phyloP scores from a whole-genome alignment of 2,329 filamentous ascomycete genomes.

The Ascocoryne sarcoides region DNA sequence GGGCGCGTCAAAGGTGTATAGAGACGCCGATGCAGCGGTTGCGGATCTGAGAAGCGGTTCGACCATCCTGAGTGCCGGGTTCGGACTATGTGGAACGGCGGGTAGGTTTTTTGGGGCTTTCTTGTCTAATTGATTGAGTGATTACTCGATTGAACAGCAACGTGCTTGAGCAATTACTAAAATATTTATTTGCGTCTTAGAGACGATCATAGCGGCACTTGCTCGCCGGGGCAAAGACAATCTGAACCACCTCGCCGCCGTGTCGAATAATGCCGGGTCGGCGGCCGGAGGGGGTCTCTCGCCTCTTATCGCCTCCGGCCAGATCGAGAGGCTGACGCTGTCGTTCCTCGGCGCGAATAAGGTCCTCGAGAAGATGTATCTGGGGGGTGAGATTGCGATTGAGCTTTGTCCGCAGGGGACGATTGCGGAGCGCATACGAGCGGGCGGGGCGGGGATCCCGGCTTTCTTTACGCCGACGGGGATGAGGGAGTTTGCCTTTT shows the following conservation, averaged over 20 bases:
- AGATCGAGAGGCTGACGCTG: slow-evolving; percentile 63
- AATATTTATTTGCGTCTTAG: no score
- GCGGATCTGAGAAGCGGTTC: slow-evolving; percentile 44
- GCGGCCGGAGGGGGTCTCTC: slow-evolving; percentile 61
- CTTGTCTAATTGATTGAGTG: neutral
- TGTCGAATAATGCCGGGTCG: slow-evolving; percentile 73
- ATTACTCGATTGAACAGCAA: no score
- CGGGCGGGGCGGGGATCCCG: slow-evolving; percentile 67
- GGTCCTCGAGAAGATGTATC: slow-evolving; percentile 62
- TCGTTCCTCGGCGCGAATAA: slow-evolving; percentile 75
- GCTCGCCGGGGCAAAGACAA: slow-evolving; percentile 49
- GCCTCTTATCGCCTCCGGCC: slow-evolving; percentile 58
- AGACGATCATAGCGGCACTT: slow-evolving; percentile 64
- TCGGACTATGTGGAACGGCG: slow-evolving; percentile 72
- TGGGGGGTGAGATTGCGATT: slow-evolving; percentile 64
- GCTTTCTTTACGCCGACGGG: slow-evolving; percentile 76
- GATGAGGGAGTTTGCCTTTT: slow-evolving; percentile 40
- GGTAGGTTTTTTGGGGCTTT: slow-evolving; percentile 33
- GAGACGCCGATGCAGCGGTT: slow-evolving; percentile 22
- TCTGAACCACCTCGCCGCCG: slow-evolving; percentile 55
- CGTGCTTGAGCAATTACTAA: no score
- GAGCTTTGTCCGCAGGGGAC: slow-evolving; percentile 72
- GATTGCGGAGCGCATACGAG: slow-evolving; percentile 61
- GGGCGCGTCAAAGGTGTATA: slow-evolving; percentile 21
- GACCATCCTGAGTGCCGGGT: slow-evolving; percentile 67